These are phyloP conservation scores for Schizochytrium sp. DNA, from an alignment of 108 stramenopile genomes.

Conservation along the genomic window DNA sequence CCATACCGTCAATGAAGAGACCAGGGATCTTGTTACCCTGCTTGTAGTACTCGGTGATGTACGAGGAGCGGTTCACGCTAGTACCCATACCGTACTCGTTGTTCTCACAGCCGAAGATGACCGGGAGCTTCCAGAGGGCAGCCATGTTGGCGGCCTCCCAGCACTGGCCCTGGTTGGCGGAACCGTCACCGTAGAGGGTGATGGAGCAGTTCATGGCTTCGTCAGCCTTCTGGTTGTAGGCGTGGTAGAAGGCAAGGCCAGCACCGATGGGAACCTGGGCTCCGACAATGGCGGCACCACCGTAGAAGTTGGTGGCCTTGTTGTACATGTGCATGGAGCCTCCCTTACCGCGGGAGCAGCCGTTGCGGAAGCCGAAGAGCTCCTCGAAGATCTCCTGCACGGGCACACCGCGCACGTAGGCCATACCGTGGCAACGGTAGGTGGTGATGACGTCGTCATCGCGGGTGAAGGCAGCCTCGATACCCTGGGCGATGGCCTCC, in stretches of 20 bases:
- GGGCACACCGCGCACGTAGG: conserved; percentile 88
- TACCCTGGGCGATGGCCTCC: conserved; percentile 97
- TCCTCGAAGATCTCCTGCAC: conserved; percentile 90
- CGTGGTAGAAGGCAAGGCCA: conserved; percentile 95
- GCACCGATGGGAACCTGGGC: conserved; percentile 98
- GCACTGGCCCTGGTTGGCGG: conserved; percentile 99
- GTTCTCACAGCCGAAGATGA: conserved; percentile 99
- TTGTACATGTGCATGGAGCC: conserved; percentile 99
- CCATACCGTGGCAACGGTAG: conserved; percentile 97
- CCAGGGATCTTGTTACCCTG: conserved; percentile 96
- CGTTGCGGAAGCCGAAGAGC: conserved; percentile 85
- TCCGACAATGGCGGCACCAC: conserved; percentile 98
- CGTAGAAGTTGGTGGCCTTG: conserved; percentile 96
- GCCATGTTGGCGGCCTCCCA: conserved; percentile 99
- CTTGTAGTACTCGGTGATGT: conserved; percentile 96
- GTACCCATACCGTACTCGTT: conserved; percentile 99
- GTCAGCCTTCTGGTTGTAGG: conserved; percentile 82
- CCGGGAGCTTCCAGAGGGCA: conserved; percentile 92
- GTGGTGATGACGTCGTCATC: conserved; percentile 96
- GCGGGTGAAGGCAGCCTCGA: conserved; percentile 84
- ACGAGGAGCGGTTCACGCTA: conserved; percentile 92
- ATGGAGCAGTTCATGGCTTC: conserved; percentile 81
- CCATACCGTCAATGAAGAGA: conserved; percentile 97
- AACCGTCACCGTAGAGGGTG: conserved; percentile 98
- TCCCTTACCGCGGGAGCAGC: conserved; percentile 92